Conservation (phyloP, 139 green algal species). For the Parachlorella kessleri region DNA sequence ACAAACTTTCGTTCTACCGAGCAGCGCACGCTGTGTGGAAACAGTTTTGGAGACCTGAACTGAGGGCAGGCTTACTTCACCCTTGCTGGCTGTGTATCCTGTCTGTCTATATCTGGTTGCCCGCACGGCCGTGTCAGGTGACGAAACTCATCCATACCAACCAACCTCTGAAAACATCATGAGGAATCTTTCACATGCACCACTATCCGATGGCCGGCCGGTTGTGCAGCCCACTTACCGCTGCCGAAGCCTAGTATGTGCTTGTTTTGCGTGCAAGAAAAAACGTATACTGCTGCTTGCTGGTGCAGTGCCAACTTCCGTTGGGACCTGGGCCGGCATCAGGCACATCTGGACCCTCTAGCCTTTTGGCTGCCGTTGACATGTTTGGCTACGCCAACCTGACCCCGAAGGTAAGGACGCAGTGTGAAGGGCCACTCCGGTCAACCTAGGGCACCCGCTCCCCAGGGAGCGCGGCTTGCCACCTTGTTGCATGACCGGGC, state of each 20-base stretch:
- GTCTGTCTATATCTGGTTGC: neutral
- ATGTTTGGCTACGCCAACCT: no score
- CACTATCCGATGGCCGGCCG: conserved; percentile 69
- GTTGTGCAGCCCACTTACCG: no score
- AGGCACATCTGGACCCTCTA: no score
- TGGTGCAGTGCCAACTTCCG: no score
- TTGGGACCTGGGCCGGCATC: no score
- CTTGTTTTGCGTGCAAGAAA: no score
- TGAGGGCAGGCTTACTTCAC: conserved; percentile 22
- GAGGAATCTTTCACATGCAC: conserved; percentile 73
- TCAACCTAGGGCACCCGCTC: conserved; percentile 10
- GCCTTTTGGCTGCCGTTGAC: no score
- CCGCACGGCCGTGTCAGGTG: conserved; percentile 11
- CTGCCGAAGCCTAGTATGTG: no score
- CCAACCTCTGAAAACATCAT: conserved; percentile 28
- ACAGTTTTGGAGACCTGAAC: conserved; percentile 54
- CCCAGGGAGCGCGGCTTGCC: neutral
- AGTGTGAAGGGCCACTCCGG: conserved; percentile 85
- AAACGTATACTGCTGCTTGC: no score
- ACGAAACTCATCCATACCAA: conserved; percentile 38
- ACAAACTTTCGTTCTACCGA: conserved; percentile 60
- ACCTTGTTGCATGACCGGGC: conserved; percentile 69
- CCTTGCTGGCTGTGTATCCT: neutral
- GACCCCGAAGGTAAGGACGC: conserved; percentile 68
- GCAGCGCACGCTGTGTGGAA: conserved; percentile 30